Base-by-base conservation (phyloP, 805 yeast genomes). In the Teunomyces pallodes region DNA sequence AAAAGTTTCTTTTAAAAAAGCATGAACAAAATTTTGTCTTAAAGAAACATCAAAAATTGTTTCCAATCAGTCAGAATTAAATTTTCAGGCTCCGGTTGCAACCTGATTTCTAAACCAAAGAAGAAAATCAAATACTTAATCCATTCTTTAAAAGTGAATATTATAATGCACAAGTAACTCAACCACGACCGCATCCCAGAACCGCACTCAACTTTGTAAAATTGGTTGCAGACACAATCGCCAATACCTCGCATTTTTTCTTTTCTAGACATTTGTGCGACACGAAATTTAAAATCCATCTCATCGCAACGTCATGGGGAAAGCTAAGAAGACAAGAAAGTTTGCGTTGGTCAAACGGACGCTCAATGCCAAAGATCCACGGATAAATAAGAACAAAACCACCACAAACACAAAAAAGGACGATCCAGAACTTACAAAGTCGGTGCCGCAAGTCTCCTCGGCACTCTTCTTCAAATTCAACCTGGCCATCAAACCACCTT, bases 401-500 rank as follows among this genome's bases (percentile, higher is more conserved):
- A 65, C 66, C 26, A 60, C 59, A 26, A 64, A 57, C 47, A 51
- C 46, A 16, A 45, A 51, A 16, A 60, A 68, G 32, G 81, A 81
- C 40, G 97, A 91, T 60, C 86, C 89, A 32, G 97, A 91, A 65
- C 61, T 72, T 42, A 66, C 73, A 24, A 62, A 62, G 50, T 59
- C 66, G 3, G 69, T 77, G 12, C 99, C 99, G 2, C 98, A 94
- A 69, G 97, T 94, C 1, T 90, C 97, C 1, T 87, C 96, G 47
- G 95, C 99, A 0, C 76, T 94, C 39, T 94, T 94, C 67, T 94
- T 94, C 76, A 97, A 92, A 65, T 92, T 82, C 65, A 94, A 94
- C 65, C 86, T 84, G 64, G 90, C 97, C 13, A 88, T 94, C 55
- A 90, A 88, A 66, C 99, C 99, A n/a, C 99, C 99, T 40, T 94